Conservation (phyloP, 2,329 filamentous ascomycete genomes). For the Fusarium sp. region DNA sequence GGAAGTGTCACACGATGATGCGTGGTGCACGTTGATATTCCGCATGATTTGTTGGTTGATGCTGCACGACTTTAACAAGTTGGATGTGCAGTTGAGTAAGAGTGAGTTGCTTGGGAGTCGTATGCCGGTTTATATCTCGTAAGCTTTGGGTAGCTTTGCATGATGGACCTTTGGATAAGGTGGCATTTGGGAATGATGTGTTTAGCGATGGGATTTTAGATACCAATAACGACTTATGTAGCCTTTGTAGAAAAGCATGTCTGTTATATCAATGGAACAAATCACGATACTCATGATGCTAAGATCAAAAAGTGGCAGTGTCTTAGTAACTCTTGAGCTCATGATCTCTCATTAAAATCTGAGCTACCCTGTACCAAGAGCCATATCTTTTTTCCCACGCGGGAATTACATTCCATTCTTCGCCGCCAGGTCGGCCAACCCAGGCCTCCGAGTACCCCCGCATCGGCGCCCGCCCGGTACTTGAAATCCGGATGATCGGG, state of each 20-base stretch:
- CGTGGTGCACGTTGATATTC: constrained; percentile 67
- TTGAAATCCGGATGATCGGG: constrained; percentile 6
- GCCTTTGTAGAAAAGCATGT: neutral
- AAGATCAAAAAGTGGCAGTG: too few species aligned
- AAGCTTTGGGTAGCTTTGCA: neutral
- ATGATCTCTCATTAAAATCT: neutral
- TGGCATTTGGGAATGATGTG: neutral
- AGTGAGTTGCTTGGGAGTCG: constrained; percentile 65
- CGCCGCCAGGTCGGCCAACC: neutral
- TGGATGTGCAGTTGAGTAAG: constrained; percentile 63
- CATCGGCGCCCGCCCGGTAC: constrained; percentile 9
- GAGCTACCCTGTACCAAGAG: neutral
- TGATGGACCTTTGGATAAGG: neutral
- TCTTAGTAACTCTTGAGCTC: too few species aligned
- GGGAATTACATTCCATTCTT: constrained; percentile 25
- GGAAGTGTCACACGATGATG: constrained; percentile 51
- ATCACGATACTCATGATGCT: neutral
- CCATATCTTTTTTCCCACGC: neutral
- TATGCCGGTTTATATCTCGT: constrained; percentile 65
- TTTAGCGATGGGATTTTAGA: constrained; percentile 12
- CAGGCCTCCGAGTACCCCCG: constrained; percentile 15
- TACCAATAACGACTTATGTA: constrained; percentile 24
- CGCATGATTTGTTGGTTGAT: constrained; percentile 69
- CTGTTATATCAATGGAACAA: neutral
- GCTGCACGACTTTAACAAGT: constrained; percentile 67